Base-by-base conservation (phyloP, 495 filamentous ascomycete species). In the Penicillium samsonianum region DNA sequence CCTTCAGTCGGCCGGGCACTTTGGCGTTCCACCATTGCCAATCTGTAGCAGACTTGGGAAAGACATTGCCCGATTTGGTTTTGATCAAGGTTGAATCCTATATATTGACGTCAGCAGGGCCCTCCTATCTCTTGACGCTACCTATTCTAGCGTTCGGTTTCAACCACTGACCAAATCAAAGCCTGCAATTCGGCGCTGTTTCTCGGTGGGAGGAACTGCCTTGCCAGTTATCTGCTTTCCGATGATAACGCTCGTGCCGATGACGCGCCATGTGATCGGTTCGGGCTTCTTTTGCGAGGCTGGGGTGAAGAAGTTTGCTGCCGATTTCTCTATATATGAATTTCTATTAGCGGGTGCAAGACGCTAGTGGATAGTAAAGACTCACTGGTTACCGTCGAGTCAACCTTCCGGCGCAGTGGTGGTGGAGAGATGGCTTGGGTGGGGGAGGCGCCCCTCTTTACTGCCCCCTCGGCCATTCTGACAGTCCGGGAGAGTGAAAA, bases 21-120 rank as follows among this genome's bases (percentile, higher is more conserved):
- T 70, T 80, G 10, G 73, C 43, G 66, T 96, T 78, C 92, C 92
- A 98, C 94, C 94, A 99, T 73, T 88, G 89, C 94, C 94, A 99
- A 70, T 98, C 94, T 4, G 78, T 71, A 0, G 84, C 80, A 57
- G 84, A 84, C 59, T 79, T 81, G 6, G 84, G 80, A 58, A 91
- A 92, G 26, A 80, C 84, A 66, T 91, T 94, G 5, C 92, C 92
- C 0, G 94, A 96, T 0, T 81, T 77, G 0, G 90, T 87, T 4
- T 77, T 76, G 53, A 98, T 90, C 16, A 99, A 70, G 6, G 95
- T 99, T 40, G 88, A 92, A 72, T 96, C 94, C 87, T 94, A 59
- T 19, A 28, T 33, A 50, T 10, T 8, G n/a, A 11, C 28, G 22
- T 57, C 25, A 61, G 45, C 48, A 48, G 38, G 31, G 28, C 9